Base-by-base conservation (phyloP, 805 yeast species). In the Starmerella asiatica region DNA sequence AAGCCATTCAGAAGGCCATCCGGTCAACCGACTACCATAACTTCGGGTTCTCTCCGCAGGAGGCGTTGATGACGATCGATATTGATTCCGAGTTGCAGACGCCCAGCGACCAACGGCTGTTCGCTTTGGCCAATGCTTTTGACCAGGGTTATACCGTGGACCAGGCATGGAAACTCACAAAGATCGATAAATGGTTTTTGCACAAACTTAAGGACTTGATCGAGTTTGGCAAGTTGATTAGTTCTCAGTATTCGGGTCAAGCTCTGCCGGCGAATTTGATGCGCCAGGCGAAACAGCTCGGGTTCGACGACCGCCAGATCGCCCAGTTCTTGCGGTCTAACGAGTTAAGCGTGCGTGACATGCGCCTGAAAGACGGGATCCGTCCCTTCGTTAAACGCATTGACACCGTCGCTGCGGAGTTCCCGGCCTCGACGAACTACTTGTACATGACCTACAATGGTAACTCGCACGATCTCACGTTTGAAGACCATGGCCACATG, bases 331-430 rank as follows among this genome's bases (percentile, higher is more conserved):
- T 82, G 56, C 76, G 74, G 56, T 81, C 94, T 34, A 85, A 83
- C 59, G 98, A 91, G 66, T 80, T 86, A 44, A 93, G 94, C 41
- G 76, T 91, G 48, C 76, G 98, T 64, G 73, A 88, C 61, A 64
- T 79, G 56, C 78, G 98, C 67, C 76, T 79, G 55, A 93, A 83
- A 54, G 75, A 74, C 42, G 93, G 93, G 40, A 73, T 88, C 49
- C 65, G 76, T 44, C 98, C 98, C 51, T 82, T 80, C 58, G 96
- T 85, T 46, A 88, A 88, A 63, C 94, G 86, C 63, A 91, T 88
- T 56, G 98, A 88, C 68, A 88, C 98, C 21, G 94, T 88, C 51
- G 98, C 98, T 37, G 97, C 98, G 37, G 98, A 88, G 65, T 91
- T 88, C 75, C 98, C 98, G 38, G 95, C 96, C 36, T 71, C 61